Evolutionary conservation across 164 flowering plant species (phyloP), one percentile per base, ranked within the genome.

Genomic region (Taxillus chinensis): DNA sequence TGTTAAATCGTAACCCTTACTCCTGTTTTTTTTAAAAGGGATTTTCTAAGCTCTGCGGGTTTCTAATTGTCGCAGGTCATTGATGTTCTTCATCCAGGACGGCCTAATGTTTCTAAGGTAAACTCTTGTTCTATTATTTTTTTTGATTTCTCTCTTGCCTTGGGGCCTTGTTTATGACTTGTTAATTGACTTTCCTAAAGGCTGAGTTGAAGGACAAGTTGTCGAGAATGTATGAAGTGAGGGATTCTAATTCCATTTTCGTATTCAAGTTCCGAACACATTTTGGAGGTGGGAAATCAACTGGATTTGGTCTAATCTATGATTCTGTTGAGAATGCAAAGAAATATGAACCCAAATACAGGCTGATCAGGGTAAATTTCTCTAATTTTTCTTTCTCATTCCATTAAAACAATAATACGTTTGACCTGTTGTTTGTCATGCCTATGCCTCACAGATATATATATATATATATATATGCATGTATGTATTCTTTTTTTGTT

Each of bases 241-340:
- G 76, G 54, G 90, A 85, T 59, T 67, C 75, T 5, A 85, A 76
- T 48, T 52, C 90, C 1, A 85, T 85, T 57, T 85, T 85, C 57
- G 84, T 85, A 0, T 85, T 83, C 72, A 81, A 83, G 72, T 83
- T 85, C 73, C 45, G 87, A 55, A 85, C 90, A 13, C 87, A 85
- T 60, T 84, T 84, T 69, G 89, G 89, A 59, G 89, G 89, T 62
- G 89, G 89, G 9, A 84, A 84, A 66, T 84, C 89, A 2, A 80
- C 89, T 40, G 89, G 89, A 0, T 84, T 82, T 70, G 87, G 90
- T 8, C 66, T 83, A 66, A 85, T 85, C 45, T 85, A 83, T 60
- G 87, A 85, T 50, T 67, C 86, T 8, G 82, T 85, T 37, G 87
- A 85, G 61, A 83, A 67, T 68, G 90, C 90, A 1, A 83, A 83